Evolutionary conservation across 257 asterid genomes (phyloP).

Genomic region (Jacaranda copaia): DNA sequence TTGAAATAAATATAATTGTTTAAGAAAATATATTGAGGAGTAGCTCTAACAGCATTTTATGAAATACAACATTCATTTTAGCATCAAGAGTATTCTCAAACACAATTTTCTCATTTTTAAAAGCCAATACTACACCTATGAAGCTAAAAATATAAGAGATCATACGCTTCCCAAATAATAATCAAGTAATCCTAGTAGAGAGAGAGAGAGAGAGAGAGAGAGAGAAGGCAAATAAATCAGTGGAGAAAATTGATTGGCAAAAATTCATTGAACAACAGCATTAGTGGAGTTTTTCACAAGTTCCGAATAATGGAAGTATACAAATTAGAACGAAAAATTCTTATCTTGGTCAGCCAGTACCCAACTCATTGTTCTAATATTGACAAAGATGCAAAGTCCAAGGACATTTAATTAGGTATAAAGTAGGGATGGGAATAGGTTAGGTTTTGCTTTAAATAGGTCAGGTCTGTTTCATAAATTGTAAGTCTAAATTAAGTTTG

Average conservation of each 20-base stretch:
- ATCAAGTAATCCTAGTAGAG: background rate
- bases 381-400: too few relatives aligned
- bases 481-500: too few relatives aligned
- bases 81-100: conserved; percentile 93
- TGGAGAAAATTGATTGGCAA: background rate
- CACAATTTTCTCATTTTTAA: conserved; percentile 96
- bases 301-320: background rate
- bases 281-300: conserved; percentile 10
- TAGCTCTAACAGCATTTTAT: conserved; percentile 91
- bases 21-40: conserved; percentile 9
- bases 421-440: too few relatives aligned
- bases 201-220: conserved; percentile 3
- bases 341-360: too few relatives aligned
- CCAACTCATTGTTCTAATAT: too few relatives aligned
- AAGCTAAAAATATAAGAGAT: conserved; percentile 51
- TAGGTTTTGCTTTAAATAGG: too few relatives aligned
- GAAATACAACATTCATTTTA: conserved; percentile 85
- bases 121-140: conserved; percentile 96
- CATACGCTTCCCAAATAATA: background rate
- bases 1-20: too few relatives aligned
- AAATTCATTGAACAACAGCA: background rate
- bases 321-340: too few relatives aligned
- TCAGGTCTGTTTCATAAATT: too few relatives aligned
- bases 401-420: too few relatives aligned
- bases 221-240: conserved; percentile 10